Conservation (phyloP, 345 rosid species). For the sweet orange (Citrus sinensis) region DNA sequence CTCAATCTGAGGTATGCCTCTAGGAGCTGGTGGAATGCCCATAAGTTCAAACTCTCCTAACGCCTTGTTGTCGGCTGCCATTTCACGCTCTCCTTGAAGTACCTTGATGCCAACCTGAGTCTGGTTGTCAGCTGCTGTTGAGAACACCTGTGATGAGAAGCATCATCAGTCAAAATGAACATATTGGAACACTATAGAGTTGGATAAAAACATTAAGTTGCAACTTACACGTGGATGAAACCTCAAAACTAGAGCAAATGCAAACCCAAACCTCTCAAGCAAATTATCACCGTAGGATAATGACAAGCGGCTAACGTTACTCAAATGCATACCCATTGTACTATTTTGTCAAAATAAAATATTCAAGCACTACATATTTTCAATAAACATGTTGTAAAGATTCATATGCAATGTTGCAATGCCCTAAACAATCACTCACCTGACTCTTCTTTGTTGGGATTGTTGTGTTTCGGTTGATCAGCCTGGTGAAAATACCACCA, state of each 20-base stretch:
- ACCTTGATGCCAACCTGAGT: slow-evolving; percentile 83
- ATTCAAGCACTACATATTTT: background rate
- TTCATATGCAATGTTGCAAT: background rate
- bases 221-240: background rate
- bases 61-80: slow-evolving; percentile 78
- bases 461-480: slow-evolving; percentile 75
- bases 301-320: no score
- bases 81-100: slow-evolving; percentile 87
- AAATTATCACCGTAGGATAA: no score
- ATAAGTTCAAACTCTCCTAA: slow-evolving; percentile 78
- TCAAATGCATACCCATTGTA: no score
- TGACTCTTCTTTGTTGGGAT: slow-evolving; percentile 89
- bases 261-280: no score
- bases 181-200: background rate
- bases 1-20: slow-evolving; percentile 85
- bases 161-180: background rate
- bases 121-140: slow-evolving; percentile 91
- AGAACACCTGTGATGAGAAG: slow-evolving; percentile 52
- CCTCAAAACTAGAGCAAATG: no score
- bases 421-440: slow-evolving; percentile 25
- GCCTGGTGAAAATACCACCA: slow-evolving; percentile 74
- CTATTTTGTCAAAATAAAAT: background rate
- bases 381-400: background rate
- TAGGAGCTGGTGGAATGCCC: slow-evolving; percentile 82
- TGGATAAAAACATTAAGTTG: background rate